Evolutionary conservation across 106 monocot species (phyloP).

Genomic region (Chionographis japonica): DNA sequence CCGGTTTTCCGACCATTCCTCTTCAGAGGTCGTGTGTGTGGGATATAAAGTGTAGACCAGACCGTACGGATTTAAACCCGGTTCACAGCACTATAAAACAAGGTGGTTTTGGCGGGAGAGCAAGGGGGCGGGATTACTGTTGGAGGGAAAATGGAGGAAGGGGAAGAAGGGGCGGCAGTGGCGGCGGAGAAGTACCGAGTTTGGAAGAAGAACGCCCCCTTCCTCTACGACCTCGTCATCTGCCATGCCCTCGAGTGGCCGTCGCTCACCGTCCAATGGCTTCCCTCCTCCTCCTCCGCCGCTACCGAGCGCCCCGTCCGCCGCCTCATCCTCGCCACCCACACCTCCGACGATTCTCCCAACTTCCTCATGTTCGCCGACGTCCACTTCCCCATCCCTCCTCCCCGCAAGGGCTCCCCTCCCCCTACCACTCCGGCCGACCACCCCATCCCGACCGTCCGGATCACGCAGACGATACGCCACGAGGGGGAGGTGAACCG

Average conservation of each 20-base stretch:
- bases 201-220: constrained; percentile 93
- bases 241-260: constrained; percentile 86
- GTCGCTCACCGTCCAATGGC: constrained; percentile 79
- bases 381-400: constrained; percentile 36
- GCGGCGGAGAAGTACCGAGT: constrained; percentile 57
- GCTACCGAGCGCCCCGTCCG: constrained; percentile 24
- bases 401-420: background rate
- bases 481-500: constrained; percentile 92
- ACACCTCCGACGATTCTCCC: constrained; percentile 71
- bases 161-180: background rate
- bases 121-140: background rate
- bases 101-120: constrained; percentile 24
- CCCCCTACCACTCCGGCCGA: background rate
- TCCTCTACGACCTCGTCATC: constrained; percentile 89
- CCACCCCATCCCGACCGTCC: constrained; percentile 28
- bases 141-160: background rate
- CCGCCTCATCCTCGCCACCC: constrained; percentile 72
- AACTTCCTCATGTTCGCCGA: constrained; percentile 69
- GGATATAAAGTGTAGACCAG: too few relatives aligned
- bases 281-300: constrained; percentile 26
- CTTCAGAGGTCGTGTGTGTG: too few relatives aligned
- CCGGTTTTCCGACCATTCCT: too few relatives aligned
- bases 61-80: too few relatives aligned
- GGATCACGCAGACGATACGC: constrained; percentile 31
- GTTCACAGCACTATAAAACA: too few relatives aligned